These are phyloP conservation scores for Fusarium decemcellulare DNA, from an alignment of 2,329 filamentous ascomycete genomes.

Conservation along the genomic window DNA sequence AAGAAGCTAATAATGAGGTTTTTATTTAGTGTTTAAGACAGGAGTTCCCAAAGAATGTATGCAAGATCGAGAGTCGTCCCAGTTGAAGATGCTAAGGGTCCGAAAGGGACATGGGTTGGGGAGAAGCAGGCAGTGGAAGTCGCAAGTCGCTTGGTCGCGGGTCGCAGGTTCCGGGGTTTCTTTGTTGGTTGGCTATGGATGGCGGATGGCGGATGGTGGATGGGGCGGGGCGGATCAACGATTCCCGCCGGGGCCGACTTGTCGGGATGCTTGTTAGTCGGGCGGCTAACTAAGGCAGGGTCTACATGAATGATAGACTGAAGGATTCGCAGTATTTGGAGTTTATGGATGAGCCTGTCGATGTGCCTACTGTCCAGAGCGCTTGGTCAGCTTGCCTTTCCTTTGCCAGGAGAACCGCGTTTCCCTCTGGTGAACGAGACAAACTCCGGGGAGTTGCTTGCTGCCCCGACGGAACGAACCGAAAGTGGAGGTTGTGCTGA, in stretches of 20 bases:
- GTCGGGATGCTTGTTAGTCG: background rate
- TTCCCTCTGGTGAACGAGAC: background rate
- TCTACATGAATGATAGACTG: background rate
- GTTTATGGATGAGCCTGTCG: background rate
- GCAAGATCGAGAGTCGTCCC: constrained; percentile 4
- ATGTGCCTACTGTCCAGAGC: background rate
- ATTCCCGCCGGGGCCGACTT: constrained; percentile 39
- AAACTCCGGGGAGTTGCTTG: constrained; percentile 1
- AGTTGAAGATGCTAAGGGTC: constrained; percentile 12
- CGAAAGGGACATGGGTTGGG: constrained; percentile 31
- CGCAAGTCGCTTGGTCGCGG: constrained; percentile 21
- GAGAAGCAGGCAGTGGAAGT: constrained; percentile 35
- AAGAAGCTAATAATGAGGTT: constrained; percentile 21
- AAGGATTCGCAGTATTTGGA: too few relatives aligned
- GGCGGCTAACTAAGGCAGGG: constrained; percentile 1
- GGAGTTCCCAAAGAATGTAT: constrained; percentile 11
- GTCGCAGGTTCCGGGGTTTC: constrained; percentile 29
- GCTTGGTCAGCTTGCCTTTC: background rate
- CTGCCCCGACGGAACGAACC: constrained; percentile 8
- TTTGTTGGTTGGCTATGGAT: constrained; percentile 30
- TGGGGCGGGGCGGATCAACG: constrained; percentile 46
- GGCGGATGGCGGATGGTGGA: constrained; percentile 5
- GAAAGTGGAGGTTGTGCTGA: constrained; percentile 2
- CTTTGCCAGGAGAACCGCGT: background rate
- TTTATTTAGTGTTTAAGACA: constrained; percentile 14